Evolutionary conservation across 2,329 filamentous ascomycete species (phyloP).

Genomic region (Lecanosticta acicola): DNA sequence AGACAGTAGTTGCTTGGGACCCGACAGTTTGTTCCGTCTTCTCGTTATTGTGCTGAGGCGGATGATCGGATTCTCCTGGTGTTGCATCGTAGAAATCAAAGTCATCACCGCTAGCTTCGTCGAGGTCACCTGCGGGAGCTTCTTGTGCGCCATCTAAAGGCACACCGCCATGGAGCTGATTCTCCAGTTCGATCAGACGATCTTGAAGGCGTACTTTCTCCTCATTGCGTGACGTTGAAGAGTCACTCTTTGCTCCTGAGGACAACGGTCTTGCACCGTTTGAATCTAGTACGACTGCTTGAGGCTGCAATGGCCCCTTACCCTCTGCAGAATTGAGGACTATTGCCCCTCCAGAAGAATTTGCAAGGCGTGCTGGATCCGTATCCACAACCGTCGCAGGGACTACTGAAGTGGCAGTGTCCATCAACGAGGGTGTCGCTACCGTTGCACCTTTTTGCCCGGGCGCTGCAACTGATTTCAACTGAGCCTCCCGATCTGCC

Average conservation of each 20-base stretch:
- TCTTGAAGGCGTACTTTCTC: background rate
- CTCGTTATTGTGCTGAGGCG: too few relatives aligned
- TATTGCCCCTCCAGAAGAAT: too few relatives aligned
- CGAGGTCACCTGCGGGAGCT: background rate
- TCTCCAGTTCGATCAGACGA: background rate
- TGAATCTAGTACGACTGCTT: background rate
- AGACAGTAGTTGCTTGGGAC: background rate
- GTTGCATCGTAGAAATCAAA: background rate
- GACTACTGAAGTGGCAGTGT: background rate
- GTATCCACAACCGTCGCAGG: background rate
- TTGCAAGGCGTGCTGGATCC: background rate
- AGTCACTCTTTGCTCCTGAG: background rate
- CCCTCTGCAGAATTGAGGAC: background rate
- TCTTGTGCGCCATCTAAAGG: background rate
- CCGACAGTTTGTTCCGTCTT: too few relatives aligned
- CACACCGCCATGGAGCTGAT: background rate
- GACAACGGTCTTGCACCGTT: background rate
- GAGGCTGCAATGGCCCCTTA: background rate
- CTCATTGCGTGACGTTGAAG: background rate
- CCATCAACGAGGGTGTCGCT: background rate
- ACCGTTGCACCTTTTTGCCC: background rate
- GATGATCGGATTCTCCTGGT: background rate
- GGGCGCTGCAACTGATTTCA: too few relatives aligned
- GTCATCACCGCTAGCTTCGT: background rate
- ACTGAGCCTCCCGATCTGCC: slow-evolving; percentile 42